Base-by-base conservation (phyloP, 2,329 filamentous ascomycete species). In the Periglandula ipomoeae region DNA sequence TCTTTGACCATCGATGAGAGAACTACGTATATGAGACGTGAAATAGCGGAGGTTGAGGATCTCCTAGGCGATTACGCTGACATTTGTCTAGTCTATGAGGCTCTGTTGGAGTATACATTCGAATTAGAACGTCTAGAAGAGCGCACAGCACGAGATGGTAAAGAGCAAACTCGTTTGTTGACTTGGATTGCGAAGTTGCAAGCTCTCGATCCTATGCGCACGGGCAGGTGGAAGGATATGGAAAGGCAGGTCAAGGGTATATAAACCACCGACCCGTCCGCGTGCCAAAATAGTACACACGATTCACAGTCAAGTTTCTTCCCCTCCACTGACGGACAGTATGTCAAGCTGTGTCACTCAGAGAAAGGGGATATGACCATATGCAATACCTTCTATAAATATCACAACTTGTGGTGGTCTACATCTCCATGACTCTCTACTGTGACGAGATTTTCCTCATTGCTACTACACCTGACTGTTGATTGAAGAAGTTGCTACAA, bases 61-160 rank as follows among this genome's bases (percentile, higher is more conserved):
- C 23, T 49, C 3, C 32, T 49, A n/a, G 42, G 45, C 17, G 47
- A 49, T 34, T 49, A 49, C 23, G 19, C 6, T 19, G 47, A 45
- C 2, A 17, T 49, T 22, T 27, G 44, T 17, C 39, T 41, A 41
- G 39, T 49, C 24, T 49, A 49, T 41, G 41, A 49, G 34, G 41
- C 40, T 37, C 34, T 49, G 3, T 22, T 49, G 19, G 47, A 49
- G 30, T 49, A 44, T 27, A 44, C 41, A n/a, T 17, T 44, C 20
- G 32, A 19, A 9, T 27, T 48, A 23, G 32, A 37, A 40, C 40
- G 30, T 3, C 39, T 48, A 20, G 40, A 48, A 35, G 4, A 38
- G 24, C 9, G 22, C n/a, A 34, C 22, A 27, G 23, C 5, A 11
- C 24, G 17, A n/a, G n/a, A n/a, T 20, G 19, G 6, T n/a, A 23